phyloP scores from a whole-genome alignment of 371 early-diverging fungal species.

The Zychaea mexicana region DNA sequence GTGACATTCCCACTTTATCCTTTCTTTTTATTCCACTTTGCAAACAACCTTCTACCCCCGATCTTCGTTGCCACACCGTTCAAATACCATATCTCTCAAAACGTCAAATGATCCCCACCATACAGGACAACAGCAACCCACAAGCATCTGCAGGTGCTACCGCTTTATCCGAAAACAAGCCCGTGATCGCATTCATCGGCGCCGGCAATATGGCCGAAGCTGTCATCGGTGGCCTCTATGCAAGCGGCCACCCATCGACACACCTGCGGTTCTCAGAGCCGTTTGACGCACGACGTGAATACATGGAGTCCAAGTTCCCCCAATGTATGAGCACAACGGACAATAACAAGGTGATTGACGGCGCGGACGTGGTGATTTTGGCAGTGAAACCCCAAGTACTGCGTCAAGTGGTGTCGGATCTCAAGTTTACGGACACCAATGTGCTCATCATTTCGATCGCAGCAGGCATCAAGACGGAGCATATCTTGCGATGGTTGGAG shows the following conservation, averaged over 20 bases:
- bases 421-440: conserved; percentile 19
- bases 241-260: conserved; percentile 71
- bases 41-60: too few species aligned
- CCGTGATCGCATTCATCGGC: conserved; percentile 75
- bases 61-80: too few species aligned
- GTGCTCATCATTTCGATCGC: conserved; percentile 83
- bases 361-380: conserved; percentile 77
- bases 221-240: conserved; percentile 82
- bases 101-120: background rate
- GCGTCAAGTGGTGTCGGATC: conserved; percentile 64
- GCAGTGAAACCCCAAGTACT: conserved; percentile 93
- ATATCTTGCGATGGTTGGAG: conserved; percentile 74
- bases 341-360: conserved; percentile 41
- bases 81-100: too few species aligned
- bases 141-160: background rate
- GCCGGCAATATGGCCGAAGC: conserved; percentile 97
- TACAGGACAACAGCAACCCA: background rate
- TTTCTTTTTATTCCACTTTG: too few species aligned
- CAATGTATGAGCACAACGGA: conserved; percentile 37
- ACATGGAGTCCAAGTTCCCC: conserved; percentile 67
- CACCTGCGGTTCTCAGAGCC: conserved; percentile 85
- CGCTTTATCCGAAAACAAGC: conserved; percentile 8
- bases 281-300: conserved; percentile 59
- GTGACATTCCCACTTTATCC: too few species aligned
- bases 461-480: conserved; percentile 79